phyloP scores from a whole-genome alignment of 2,329 filamentous ascomycete genomes.

The Pseudocercospora ulei region DNA sequence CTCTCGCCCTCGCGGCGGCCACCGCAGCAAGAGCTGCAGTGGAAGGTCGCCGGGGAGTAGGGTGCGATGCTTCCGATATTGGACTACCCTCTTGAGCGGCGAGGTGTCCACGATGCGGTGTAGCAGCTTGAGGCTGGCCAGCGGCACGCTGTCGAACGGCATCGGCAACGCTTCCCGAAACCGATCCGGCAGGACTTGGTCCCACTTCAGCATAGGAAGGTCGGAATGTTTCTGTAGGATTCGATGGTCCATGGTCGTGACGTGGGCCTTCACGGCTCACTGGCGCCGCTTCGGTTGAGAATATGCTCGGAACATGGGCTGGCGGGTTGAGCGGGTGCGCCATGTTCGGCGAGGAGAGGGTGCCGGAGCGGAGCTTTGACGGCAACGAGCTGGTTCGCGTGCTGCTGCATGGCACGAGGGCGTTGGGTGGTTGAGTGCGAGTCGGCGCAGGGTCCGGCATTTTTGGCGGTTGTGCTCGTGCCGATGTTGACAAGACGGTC shows the following conservation, averaged over 20 bases:
- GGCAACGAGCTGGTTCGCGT: constrained; percentile 4
- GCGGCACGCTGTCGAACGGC: constrained; percentile 8
- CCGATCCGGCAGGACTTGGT: constrained; percentile 1
- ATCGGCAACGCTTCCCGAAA: constrained; percentile 8
- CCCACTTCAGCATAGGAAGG: neutral
- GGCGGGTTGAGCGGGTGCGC: neutral
- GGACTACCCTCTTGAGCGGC: neutral
- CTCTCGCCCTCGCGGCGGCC: constrained; percentile 4
- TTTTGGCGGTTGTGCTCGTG: constrained; percentile 5
- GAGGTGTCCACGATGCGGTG: neutral
- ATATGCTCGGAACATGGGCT: neutral
- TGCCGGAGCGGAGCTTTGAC: neutral
- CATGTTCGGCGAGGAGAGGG: constrained; percentile 1
- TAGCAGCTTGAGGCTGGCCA: neutral
- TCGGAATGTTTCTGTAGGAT: neutral
- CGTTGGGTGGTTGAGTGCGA: neutral
- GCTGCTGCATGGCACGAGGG: neutral
- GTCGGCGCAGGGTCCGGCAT: neutral
- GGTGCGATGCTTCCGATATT: neutral
- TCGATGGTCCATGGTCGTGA: neutral
- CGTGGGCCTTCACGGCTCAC: neutral
- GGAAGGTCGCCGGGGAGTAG: neutral
- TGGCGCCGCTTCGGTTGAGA: neutral
- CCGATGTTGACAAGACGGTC: constrained; percentile 3
- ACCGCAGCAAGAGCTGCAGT: constrained; percentile 1